Percentiles rank a stretch among this genome's conserved stretches.
Conservation (phyloP, 1,139 yeast species). For the Torulaspora pretoriensis region DNA sequence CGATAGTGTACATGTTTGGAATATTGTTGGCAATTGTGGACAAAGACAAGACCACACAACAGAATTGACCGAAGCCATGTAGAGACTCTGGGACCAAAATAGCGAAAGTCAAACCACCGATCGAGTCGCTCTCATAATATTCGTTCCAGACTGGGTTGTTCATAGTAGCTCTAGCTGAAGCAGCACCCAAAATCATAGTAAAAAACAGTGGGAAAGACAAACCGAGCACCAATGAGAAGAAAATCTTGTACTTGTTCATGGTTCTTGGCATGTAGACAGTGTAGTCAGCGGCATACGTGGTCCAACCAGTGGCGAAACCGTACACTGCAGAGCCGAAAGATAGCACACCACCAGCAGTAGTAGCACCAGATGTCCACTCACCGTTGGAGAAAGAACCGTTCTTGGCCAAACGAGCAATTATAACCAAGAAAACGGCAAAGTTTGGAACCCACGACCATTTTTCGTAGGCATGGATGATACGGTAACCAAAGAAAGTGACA, state of each 20-base stretch:
- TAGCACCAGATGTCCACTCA: conserved; percentile 43
- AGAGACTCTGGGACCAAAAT: conserved; percentile 73
- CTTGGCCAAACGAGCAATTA: conserved; percentile 71
- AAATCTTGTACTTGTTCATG: conserved; percentile 55
- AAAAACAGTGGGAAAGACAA: conserved; percentile 64
- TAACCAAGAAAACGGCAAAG: conserved; percentile 62
- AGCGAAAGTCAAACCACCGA: conserved; percentile 81
- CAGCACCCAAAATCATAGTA: conserved; percentile 82
- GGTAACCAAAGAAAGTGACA: conserved; percentile 82
- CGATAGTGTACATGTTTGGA: conserved; percentile 92
- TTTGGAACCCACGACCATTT: conserved; percentile 90
- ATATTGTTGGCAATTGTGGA: conserved; percentile 87
- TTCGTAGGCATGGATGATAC: conserved; percentile 75
- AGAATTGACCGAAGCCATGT: conserved; percentile 85
- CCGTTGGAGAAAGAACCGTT: conserved; percentile 55
- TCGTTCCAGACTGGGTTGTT: conserved; percentile 44
- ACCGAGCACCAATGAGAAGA: conserved; percentile 59
- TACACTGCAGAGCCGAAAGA: conserved; percentile 82
- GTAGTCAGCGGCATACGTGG: conserved; percentile 89
- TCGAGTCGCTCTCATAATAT: conserved; percentile 41
- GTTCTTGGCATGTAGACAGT: conserved; percentile 76
- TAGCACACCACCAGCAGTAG: conserved; percentile 71
- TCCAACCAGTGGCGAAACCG: conserved; percentile 96
- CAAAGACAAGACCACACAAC: conserved; percentile 78
- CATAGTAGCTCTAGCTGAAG: conserved; percentile 63